These are phyloP conservation scores for Saccharomycopsis hybrid DNA, from an alignment of 1,139 yeast genomes.

Conservation along the genomic window DNA sequence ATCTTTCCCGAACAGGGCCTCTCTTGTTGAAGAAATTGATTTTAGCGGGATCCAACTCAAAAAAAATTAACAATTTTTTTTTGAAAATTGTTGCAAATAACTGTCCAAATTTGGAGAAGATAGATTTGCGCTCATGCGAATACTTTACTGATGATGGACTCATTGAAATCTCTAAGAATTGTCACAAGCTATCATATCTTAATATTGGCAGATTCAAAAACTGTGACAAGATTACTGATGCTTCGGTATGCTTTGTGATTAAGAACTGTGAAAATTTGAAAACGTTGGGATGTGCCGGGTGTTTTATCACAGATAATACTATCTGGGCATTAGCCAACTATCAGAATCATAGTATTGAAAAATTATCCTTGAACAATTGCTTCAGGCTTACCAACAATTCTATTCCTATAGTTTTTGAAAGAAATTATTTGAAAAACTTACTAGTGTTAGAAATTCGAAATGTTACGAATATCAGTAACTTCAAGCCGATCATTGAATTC, in stretches of 20 bases:
- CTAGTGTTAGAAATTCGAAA: conserved; percentile 76
- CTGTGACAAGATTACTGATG: conserved; percentile 67
- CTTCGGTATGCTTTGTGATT: conserved; percentile 53
- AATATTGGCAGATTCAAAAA: conserved; percentile 77
- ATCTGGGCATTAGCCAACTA: conserved; percentile 46
- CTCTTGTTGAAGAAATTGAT: conserved; percentile 48
- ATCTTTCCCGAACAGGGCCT: conserved; percentile 6
- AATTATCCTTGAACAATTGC: conserved; percentile 79
- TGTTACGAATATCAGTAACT: conserved; percentile 48
- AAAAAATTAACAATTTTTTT: conserved; percentile 53
- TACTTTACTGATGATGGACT: conserved; percentile 70
- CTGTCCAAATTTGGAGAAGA: conserved; percentile 54
- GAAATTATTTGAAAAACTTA: conserved; percentile 49
- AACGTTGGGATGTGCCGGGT: conserved; percentile 88
- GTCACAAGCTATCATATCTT: conserved; percentile 48
- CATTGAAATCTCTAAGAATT: conserved; percentile 53
- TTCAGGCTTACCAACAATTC: conserved; percentile 54
- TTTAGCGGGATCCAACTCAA: conserved; percentile 64
- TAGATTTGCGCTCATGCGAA: conserved; percentile 86
- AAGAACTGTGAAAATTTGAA: conserved; percentile 46
- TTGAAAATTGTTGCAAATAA: conserved; percentile 44
- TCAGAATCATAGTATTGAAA: conserved; percentile 49
- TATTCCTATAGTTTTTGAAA: conserved; percentile 53
- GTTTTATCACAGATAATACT: conserved; percentile 66
- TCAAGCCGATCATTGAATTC: conserved; percentile 62